These are phyloP conservation scores for Suillus variegatus DNA, from an alignment of 768 basidiomycete species.

Conservation along the genomic window DNA sequence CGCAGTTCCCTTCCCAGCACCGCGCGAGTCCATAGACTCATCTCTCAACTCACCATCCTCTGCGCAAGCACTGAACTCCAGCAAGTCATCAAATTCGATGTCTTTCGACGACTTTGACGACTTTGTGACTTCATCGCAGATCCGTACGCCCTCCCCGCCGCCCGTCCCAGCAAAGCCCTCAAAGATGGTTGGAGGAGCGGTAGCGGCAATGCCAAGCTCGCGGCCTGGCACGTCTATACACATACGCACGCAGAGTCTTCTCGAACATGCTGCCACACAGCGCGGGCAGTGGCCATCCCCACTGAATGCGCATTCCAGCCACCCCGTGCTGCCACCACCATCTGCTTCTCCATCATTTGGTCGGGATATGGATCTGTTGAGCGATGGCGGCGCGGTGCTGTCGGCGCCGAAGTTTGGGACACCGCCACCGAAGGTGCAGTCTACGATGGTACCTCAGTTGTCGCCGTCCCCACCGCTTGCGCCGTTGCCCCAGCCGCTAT, in stretches of 20 bases:
- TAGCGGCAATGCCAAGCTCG: conserved; percentile 16
- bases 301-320: conserved; percentile 23
- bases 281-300: conserved; percentile 41
- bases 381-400: conserved; percentile 14
- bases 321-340: conserved; percentile 25
- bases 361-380: not conserved
- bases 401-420: conserved; percentile 5
- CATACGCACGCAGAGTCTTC: conserved; percentile 55
- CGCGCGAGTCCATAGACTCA: conserved; percentile 18
- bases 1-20: not conserved
- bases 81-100: conserved; percentile 23
- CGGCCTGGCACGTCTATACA: conserved; percentile 34
- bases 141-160: conserved; percentile 50
- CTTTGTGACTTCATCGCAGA: conserved; percentile 41
- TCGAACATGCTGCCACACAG: conserved; percentile 56
- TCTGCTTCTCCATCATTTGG: not conserved
- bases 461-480: conserved; percentile 21
- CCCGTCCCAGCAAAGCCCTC: conserved; percentile 39
- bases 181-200: conserved; percentile 12
- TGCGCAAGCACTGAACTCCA: conserved; percentile 20
- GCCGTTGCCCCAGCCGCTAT: conserved; percentile 15
- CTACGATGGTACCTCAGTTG: conserved; percentile 12
- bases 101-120: conserved; percentile 51
- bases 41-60: conserved; percentile 23
- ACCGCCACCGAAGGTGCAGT: conserved; percentile 13